A percentile compares a stretch with the other conserved stretches of the same genome.
Conservation (phyloP, 805 yeast genomes). For the Wickerhamomyces rabaulensis region DNA sequence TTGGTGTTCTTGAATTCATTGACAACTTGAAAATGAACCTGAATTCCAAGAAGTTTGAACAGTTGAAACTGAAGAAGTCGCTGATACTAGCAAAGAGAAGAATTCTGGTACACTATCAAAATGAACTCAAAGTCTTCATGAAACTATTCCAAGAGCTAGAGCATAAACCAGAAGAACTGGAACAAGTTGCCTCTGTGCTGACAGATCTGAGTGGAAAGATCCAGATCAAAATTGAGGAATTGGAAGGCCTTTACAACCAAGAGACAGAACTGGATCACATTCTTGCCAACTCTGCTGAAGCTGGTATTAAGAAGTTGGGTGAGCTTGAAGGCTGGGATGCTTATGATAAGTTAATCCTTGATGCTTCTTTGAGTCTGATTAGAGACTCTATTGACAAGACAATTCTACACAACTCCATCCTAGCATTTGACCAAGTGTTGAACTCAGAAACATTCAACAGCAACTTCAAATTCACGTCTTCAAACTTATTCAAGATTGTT, state of each 20-base stretch:
- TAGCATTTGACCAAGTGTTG: slow-evolving; percentile 45
- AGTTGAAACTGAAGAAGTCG: slow-evolving; percentile 35
- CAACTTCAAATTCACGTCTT: slow-evolving; percentile 16
- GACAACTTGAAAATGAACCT: slow-evolving; percentile 37
- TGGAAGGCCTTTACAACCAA: slow-evolving; percentile 45
- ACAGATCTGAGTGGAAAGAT: slow-evolving; percentile 33
- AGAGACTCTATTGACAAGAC: slow-evolving; percentile 48
- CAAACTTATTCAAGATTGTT: slow-evolving; percentile 10
- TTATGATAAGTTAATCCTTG: slow-evolving; percentile 36
- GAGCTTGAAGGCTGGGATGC: slow-evolving; percentile 56
- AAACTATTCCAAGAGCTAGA: slow-evolving; percentile 18
- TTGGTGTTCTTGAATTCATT: slow-evolving; percentile 36
- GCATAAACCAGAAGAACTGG: slow-evolving; percentile 21
- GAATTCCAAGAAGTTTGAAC: slow-evolving; percentile 38
- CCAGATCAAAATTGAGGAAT: slow-evolving; percentile 39
- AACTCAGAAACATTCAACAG: slow-evolving; percentile 23
- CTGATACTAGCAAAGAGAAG: slow-evolving; percentile 33
- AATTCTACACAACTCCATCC: slow-evolving; percentile 49
- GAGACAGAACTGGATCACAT: slow-evolving; percentile 50
- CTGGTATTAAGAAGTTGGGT: slow-evolving; percentile 39
- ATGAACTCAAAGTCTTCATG: slow-evolving; percentile 29
- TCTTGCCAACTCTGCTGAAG: slow-evolving; percentile 38
- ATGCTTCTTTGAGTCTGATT: slow-evolving; percentile 35
- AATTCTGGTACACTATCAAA: slow-evolving; percentile 36
- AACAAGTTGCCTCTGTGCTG: slow-evolving; percentile 22